Evolutionary conservation across 352 stramenopile species (phyloP).

Genomic region (Pythium oligandrum): DNA sequence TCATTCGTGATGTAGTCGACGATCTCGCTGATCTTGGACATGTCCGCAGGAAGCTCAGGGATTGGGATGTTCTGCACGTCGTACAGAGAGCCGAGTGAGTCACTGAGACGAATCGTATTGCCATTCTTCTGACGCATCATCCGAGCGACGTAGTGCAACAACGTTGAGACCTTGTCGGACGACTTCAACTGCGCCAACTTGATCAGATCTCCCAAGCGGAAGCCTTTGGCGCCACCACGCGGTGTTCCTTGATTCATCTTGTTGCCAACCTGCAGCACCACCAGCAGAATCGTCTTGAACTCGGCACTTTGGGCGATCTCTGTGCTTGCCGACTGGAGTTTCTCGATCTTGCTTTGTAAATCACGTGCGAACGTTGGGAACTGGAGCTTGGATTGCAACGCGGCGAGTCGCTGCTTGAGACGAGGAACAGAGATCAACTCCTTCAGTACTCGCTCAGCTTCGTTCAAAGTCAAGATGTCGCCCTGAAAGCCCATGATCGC

Average conservation of each 20-base stretch:
- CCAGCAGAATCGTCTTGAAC: constrained; percentile 59
- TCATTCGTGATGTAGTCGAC: constrained; percentile 59
- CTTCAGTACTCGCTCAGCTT: constrained; percentile 75
- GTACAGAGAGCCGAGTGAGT: constrained; percentile 62
- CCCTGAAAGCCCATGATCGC: constrained; percentile 60
- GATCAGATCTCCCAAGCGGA: constrained; percentile 53
- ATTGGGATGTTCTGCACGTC: constrained; percentile 78
- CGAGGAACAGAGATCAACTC: constrained; percentile 71
- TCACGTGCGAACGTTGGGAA: constrained; percentile 61
- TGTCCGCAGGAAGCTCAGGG: constrained; percentile 63
- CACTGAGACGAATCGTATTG: constrained; percentile 51
- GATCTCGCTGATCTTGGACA: constrained; percentile 57
- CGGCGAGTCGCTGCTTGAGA: constrained; percentile 54
- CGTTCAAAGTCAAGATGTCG: constrained; percentile 59
- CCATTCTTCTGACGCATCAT: constrained; percentile 69
- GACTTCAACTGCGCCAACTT: constrained; percentile 74
- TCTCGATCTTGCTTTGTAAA: constrained; percentile 59
- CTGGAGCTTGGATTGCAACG: constrained; percentile 58
- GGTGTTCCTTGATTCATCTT: constrained; percentile 82
- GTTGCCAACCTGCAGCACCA: constrained; percentile 81
- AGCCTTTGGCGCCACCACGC: constrained; percentile 64
- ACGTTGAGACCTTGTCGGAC: constrained; percentile 48
- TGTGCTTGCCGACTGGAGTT: constrained; percentile 47
- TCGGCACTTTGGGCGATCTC: constrained; percentile 62
- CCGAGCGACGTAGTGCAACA: constrained; percentile 69